Base-by-base conservation (phyloP, 495 filamentous ascomycete species). In the Penicillium ochrochloron region DNA sequence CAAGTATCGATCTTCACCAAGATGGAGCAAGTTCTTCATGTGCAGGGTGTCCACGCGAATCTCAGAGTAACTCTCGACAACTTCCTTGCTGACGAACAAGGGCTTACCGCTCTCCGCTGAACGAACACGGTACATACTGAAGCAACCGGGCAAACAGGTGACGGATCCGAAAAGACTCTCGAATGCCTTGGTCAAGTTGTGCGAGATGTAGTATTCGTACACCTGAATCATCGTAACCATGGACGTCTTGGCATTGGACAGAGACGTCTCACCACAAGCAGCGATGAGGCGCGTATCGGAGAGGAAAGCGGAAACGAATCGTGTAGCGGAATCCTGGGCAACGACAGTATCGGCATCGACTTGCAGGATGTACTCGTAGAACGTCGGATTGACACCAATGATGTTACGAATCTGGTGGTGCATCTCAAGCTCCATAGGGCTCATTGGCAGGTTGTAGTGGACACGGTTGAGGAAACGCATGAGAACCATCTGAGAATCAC, bases 131-230 rank as follows among this genome's bases (percentile, higher is more conserved):
- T 97, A 99, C 95, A 99, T 99, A 65, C 87, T 92, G 83, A 98
- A 99, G 83, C 94, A 97, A 76, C 95, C 95, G 25, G 95, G 95
- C 61, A 99, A 82, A 85, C 95, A 99, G 50, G 95, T 99, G 64
- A 99, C 93, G 65, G 92, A 96, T 46, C 95, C 95, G 75, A 99
- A 99, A 66, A 99, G 85, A 78, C 90, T 94, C 75, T 99, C 95
- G 74, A 99, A 99, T n/a, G 95, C 96, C 79, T 99, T 99, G 70
- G 91, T 89, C 69, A 99, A 82, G 75, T 99, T 96, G 83, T 99
- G 95, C 59, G 96, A 98, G 65, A 99, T 99, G 80, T 94, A 99
- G 83, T 99, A 97, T 78, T 99, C 95, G 83, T 99, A 99, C 19
- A 99, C 95, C 77, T 99, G 95, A 65, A 99, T 98, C 94, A 98